Base-by-base conservation (phyloP, 306 rosid species). In the Lathyrus tuberosus region DNA sequence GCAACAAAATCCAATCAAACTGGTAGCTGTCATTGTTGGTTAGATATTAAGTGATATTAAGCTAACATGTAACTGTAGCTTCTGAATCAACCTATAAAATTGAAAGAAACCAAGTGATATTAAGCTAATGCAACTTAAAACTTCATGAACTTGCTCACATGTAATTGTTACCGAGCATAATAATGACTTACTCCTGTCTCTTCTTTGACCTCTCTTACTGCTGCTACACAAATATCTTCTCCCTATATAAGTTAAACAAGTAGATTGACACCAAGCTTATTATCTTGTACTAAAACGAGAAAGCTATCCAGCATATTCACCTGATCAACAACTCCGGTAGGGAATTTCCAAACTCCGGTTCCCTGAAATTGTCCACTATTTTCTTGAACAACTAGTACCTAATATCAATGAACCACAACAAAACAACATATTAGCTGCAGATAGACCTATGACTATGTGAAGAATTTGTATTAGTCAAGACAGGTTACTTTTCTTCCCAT, bases 331-430 rank as follows among this genome's bases (percentile, higher is more conserved):
- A 81, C 84, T 78, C 97, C 96, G 3, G 98, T 93, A 48, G 98
- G 96, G 49, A 85, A 73, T 73, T 93, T 93, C 97, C 98, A 90
- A 38, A 79, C 72, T 17, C 96, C 90, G 33, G 58, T 78, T 49
- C 96, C 91, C 31, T 70, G 67, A 57, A 84, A 79, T 3, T 12
- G 30, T 77, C 98, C 98, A 35, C 67, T 72, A 75, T 85, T 93
- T 79, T 90, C 97, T 82, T 82, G 89, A 71, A 93, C 98, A 56
- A 88, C 96, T 14, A 93, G 79, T 60, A 93, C 81, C 96, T 90
- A 47, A 6, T 61, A 60, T 41, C 76, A 76, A 46, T n/a, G 33
- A 43, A 64, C 51, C 20, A 13, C 22, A 8, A 59, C 58, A 16
- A 71, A 70, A 46, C 26, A 6, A 69, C 18, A 69, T 49, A 14